Conservation (phyloP, 352 stramenopile species). For the Globisporangium recalcitrans region DNA sequence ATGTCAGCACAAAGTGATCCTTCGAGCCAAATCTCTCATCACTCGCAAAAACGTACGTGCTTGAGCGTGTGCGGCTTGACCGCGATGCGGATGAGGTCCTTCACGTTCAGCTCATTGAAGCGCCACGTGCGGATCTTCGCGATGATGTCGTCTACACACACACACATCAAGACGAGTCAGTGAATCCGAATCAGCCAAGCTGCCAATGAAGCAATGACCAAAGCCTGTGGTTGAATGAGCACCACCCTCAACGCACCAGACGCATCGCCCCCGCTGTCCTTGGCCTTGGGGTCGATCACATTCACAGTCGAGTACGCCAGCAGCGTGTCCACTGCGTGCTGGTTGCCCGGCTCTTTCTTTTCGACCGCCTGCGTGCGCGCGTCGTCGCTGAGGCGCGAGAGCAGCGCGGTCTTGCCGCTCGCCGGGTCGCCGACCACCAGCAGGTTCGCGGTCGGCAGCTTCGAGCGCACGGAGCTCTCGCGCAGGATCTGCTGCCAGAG, state of each 20-base stretch:
- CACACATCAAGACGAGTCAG: not conserved
- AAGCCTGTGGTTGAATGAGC: not conserved
- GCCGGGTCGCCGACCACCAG: constrained; percentile 68
- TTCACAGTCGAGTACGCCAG: constrained; percentile 61
- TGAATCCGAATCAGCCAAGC: not conserved
- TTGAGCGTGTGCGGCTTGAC: constrained; percentile 52
- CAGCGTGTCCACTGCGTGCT: constrained; percentile 35
- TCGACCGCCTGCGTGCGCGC: constrained; percentile 9
- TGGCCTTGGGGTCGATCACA: constrained; percentile 59
- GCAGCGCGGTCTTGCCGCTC: constrained; percentile 66
- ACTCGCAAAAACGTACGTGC: constrained; percentile 22
- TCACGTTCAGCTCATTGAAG: constrained; percentile 63
- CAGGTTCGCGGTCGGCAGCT: constrained; percentile 61
- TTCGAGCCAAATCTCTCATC: not conserved
- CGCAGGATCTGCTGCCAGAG: constrained; percentile 84
- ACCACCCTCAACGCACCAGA: constrained; percentile 21
- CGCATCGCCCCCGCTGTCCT: constrained; percentile 39
- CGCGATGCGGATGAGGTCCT: constrained; percentile 63
- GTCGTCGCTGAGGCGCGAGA: constrained; percentile 52
- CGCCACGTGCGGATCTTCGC: constrained; percentile 74
- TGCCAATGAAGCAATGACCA: not conserved
- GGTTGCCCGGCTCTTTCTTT: constrained; percentile 17
- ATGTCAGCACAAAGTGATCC: not conserved
- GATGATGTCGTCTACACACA: constrained; percentile 57
- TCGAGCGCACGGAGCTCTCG: constrained; percentile 71